These are phyloP conservation scores for Pseudozyma thailandica DNA, from an alignment of 1,284 basidiomycete genomes.

Conservation along the genomic window DNA sequence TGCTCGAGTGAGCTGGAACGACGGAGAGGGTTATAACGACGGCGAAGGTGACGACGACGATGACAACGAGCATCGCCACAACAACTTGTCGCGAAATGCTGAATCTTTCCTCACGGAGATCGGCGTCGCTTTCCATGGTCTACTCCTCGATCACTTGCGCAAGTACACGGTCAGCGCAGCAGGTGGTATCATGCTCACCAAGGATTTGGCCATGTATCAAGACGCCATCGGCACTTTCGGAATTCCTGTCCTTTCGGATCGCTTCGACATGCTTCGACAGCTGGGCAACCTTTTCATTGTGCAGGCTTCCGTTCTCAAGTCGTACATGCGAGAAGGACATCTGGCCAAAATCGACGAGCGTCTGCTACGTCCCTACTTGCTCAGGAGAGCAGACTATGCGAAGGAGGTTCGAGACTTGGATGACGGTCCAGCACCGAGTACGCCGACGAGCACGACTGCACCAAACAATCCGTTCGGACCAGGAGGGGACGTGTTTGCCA, in stretches of 20 bases:
- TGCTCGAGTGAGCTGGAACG: constrained; percentile 24
- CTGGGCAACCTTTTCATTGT: constrained; percentile 87
- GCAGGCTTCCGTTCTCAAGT: constrained; percentile 63
- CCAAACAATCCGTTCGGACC: constrained; percentile 20
- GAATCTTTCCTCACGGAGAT: constrained; percentile 93
- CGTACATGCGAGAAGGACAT: constrained; percentile 66
- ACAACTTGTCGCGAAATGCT: constrained; percentile 74
- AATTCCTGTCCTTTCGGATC: constrained; percentile 85
- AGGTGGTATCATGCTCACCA: constrained; percentile 96
- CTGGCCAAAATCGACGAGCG: constrained; percentile 84
- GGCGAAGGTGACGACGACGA: constrained; percentile 22
- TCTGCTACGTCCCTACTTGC: constrained; percentile 88
- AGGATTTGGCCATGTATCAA: constrained; percentile 97
- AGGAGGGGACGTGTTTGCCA: constrained; percentile 10
- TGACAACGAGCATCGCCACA: constrained; percentile 20
- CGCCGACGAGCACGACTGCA: constrained; percentile 15
- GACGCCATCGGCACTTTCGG: constrained; percentile 84
- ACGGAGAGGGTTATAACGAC: constrained; percentile 3
- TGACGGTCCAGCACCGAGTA: constrained; percentile 20
- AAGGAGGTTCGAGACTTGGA: constrained; percentile 62
- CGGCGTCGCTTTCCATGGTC: constrained; percentile 91
- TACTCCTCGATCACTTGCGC: constrained; percentile 91
- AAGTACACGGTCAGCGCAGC: constrained; percentile 97
- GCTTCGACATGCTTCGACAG: constrained; percentile 98
- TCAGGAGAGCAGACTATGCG: constrained; percentile 83